phyloP scores from a whole-genome alignment of 345 rosid genomes.

The Microcos paniculata region DNA sequence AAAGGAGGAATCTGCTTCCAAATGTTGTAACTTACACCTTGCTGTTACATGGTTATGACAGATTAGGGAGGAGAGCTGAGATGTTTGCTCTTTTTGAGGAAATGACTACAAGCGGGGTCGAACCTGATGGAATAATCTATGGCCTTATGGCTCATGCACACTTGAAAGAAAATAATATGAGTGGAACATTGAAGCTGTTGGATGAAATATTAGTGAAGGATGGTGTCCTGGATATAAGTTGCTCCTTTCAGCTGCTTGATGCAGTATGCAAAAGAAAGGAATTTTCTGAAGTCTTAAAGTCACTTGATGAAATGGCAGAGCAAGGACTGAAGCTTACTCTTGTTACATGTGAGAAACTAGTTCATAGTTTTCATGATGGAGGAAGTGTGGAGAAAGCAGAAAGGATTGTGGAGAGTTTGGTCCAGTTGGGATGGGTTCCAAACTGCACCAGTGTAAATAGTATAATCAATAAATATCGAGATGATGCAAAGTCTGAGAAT shows the following conservation, averaged over 20 bases:
- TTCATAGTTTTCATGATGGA: slow-evolving; percentile 44
- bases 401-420: slow-evolving; percentile 48
- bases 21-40: slow-evolving; percentile 54
- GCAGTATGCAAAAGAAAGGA: slow-evolving; percentile 25
- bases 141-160: slow-evolving; percentile 47
- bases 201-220: slow-evolving; percentile 52
- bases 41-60: slow-evolving; percentile 56
- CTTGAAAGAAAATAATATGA: slow-evolving; percentile 52
- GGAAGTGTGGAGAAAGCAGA: slow-evolving; percentile 49
- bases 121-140: slow-evolving; percentile 64
- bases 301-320: slow-evolving; percentile 38
- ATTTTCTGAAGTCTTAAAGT: slow-evolving; percentile 21
- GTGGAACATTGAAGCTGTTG: slow-evolving; percentile 41
- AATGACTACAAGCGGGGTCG: slow-evolving; percentile 53
- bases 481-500: slow-evolving; percentile 13
- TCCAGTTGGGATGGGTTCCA: slow-evolving; percentile 49
- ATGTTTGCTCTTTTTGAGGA: slow-evolving; percentile 57
- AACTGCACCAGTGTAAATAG: slow-evolving; percentile 37
- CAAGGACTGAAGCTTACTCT: slow-evolving; percentile 44
- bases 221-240: slow-evolving; percentile 28
- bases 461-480: slow-evolving; percentile 20
- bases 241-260: slow-evolving; percentile 28
- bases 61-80: slow-evolving; percentile 40
- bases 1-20: slow-evolving; percentile 47
- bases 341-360: slow-evolving; percentile 44